These are phyloP conservation scores for Populus alba DNA, from an alignment of 345 rosid genomes.

Conservation along the genomic window DNA sequence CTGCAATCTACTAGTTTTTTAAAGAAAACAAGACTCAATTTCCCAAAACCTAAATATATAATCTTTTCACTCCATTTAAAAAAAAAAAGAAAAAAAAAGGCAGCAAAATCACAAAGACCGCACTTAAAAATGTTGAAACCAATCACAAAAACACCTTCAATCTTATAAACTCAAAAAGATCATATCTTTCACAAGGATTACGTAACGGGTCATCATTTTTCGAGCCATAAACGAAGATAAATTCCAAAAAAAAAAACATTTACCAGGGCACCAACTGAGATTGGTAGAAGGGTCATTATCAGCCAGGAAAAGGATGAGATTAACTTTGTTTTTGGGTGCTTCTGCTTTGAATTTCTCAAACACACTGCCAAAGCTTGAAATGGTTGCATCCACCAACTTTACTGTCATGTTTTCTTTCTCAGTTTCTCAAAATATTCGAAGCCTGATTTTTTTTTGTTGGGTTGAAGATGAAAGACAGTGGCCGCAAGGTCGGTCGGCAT, in stretches of 20 bases:
- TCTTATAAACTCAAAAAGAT: background rate
- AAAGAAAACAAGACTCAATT: background rate
- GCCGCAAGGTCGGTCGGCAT: background rate
- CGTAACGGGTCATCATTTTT: background rate
- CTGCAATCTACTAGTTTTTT: too few relatives aligned
- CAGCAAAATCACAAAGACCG: background rate
- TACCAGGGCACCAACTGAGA: constrained; percentile 89
- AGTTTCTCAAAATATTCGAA: background rate
- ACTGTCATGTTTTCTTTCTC: constrained; percentile 41
- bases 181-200: background rate
- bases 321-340: constrained; percentile 52
- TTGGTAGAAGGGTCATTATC: constrained; percentile 72
- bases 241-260: background rate
- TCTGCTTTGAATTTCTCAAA: constrained; percentile 55
- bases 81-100: background rate
- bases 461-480: background rate
- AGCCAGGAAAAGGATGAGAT: constrained; percentile 75
- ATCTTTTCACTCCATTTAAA: background rate
- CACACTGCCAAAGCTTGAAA: constrained; percentile 47
- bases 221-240: background rate
- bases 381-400: constrained; percentile 51
- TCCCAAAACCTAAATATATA: background rate
- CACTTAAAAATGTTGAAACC: background rate
- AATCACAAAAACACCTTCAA: background rate
- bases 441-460: background rate